Conservation (phyloP, 2,329 filamentous ascomycete species). For the Alternaria longipes region DNA sequence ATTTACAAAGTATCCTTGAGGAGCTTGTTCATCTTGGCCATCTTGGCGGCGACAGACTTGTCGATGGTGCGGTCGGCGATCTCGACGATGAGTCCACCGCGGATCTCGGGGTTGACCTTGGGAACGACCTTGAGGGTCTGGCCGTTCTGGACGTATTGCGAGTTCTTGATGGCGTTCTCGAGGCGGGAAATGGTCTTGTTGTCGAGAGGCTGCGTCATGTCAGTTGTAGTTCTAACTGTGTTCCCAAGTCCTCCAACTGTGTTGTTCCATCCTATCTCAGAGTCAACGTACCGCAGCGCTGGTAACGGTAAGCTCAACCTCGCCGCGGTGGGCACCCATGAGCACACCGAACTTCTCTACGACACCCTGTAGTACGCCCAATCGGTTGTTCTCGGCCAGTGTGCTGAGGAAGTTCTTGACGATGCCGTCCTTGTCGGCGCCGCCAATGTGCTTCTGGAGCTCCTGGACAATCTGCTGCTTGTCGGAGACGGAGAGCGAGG, state of each 20-base stretch:
- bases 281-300: constrained; percentile 78
- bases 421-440: constrained; percentile 75
- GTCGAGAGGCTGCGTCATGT: constrained; percentile 75
- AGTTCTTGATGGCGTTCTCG: constrained; percentile 89
- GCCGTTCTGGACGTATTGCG: constrained; percentile 83
- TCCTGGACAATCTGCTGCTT: constrained; percentile 88
- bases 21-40: constrained; percentile 99
- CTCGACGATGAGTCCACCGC: constrained; percentile 94
- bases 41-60: constrained; percentile 91
- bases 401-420: constrained; percentile 93
- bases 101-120: constrained; percentile 93
- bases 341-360: constrained; percentile 86
- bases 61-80: constrained; percentile 98
- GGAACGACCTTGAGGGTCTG: constrained; percentile 98
- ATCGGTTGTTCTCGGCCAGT: constrained; percentile 95
- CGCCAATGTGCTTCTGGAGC: constrained; percentile 82
- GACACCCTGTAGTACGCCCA: constrained; percentile 82
- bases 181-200: constrained; percentile 84
- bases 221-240: constrained; percentile 12
- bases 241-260: neutral
- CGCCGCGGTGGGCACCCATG: constrained; percentile 88
- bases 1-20: constrained; percentile 95
- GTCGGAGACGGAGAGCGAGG: constrained; percentile 79
- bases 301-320: constrained; percentile 92
- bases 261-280: neutral